Base-by-base conservation (phyloP, 306 rosid genomes). In the Aeschynomene evenia region DNA sequence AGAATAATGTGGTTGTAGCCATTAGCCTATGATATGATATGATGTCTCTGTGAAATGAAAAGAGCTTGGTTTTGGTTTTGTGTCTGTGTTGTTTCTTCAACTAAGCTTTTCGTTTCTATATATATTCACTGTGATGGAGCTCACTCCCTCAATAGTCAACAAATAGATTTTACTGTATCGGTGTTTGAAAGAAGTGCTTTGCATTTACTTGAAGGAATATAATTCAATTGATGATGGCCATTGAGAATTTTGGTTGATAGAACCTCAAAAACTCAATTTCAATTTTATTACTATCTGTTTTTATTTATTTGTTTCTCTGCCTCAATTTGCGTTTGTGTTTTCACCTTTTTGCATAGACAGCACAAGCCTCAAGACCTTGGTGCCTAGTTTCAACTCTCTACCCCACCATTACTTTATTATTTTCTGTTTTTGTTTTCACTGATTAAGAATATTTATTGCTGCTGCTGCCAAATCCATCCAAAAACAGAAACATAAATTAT, bases 1-100 rank as follows among this genome's bases (percentile, higher is more conserved):
- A 84, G 71, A 75, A 45, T 16, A n/a, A n/a, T n/a, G n/a, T n/a
- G n/a, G n/a, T n/a, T n/a, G 72, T 37, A 68, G 97, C 90, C 97
- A 90, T 90, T 75, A 70, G 71, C 55, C 46, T 39, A 39, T 39
- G 50, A n/a, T n/a, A n/a, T n/a, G n/a, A n/a, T n/a, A n/a, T n/a
- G n/a, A n/a, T n/a, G 83, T 37, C 67, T 63, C 61, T 77, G 73
- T 75, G 11, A 40, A 40, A 11, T 36, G 9, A 71, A 75, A 42
- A 75, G 42, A 42, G 10, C 15, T 72, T 71, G 71, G 53, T 78
- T 48, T 71, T 66, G 59, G 63, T 59, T 80, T 15, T 52, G 74
- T 74, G n/a, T n/a, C n/a, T n/a, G n/a, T n/a, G n/a, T n/a, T n/a
- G n/a, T n/a, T n/a, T 45, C 20, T 75, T 74, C 20, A 62, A 51